Evolutionary conservation across 441 rosid species (phyloP), one percentile per base, ranked within the genome.

Genomic region (Populus trichocarpa): DNA sequence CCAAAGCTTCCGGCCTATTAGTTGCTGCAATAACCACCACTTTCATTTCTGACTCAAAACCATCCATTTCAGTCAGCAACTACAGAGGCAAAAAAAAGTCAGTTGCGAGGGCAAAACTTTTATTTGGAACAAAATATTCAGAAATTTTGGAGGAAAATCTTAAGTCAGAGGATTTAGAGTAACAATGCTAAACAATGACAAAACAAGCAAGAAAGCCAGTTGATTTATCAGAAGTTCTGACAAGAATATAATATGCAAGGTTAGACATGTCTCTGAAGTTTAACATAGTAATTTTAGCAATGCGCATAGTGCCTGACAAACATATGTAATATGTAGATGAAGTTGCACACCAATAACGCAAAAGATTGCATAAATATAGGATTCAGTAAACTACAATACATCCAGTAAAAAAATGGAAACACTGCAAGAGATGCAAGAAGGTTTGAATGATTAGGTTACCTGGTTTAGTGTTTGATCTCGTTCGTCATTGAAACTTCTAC

Each of bases 1-100:
- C 98, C 63, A 96, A 87, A 82, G 95, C 94, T 87, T 96, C 98
- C 11, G 98, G 99, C 72, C 97, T 91, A 83, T 96, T 96, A 69
- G 99, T 94, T 8, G 99, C 98, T 57, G 94, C 99, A 81, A 96
- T 89, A 28, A 96, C 92, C 2, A 97, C 92, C 84, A 96, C 99
- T 86, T 87, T 96, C 80, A 85, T 90, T 75, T 91, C 91, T 73
- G 93, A 91, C 83, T 95, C 90, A 38, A 75, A 83, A 64, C 99
- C 98, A 83, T 96, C 99, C 98, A 94, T 94, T 87, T 96, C 98
- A 68, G 98, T 96, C 84, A 96, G 93, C 86, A 96, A 86, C 99
- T 96, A 80, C 87, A 89, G 77, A 85, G 46, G 74, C 11, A 73
- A 59, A 85, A 79, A 20, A 28, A 28, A 13, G 33, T 71, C 78